Evolutionary conservation across 192 early-diverging fungal genomes (phyloP).

Genomic region (Coemansia sp.): DNA sequence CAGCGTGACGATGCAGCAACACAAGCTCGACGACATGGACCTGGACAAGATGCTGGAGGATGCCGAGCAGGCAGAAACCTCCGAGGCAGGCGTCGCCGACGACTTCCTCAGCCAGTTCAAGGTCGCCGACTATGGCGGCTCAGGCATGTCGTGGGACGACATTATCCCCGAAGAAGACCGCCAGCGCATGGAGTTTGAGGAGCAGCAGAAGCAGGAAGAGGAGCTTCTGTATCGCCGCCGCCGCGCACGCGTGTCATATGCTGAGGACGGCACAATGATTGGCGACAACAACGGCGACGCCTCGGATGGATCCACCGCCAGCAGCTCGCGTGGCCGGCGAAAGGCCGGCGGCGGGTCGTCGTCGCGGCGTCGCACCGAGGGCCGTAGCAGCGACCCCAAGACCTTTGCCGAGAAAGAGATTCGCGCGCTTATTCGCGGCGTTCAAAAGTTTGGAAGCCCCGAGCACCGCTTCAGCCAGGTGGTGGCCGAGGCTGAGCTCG

Average conservation of each 20-base stretch:
- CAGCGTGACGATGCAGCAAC: slow-evolving; percentile 56
- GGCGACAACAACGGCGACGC: slow-evolving; percentile 28
- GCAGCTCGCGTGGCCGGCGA: slow-evolving; percentile 29
- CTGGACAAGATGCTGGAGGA: slow-evolving; percentile 95
- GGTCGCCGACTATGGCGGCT: slow-evolving; percentile 80
- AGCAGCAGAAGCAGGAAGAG: slow-evolving; percentile 60
- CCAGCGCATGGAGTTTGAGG: slow-evolving; percentile 65
- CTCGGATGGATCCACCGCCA: slow-evolving; percentile 36
- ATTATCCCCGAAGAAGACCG: slow-evolving; percentile 91
- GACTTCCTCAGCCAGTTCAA: slow-evolving; percentile 96
- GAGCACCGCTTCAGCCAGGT: slow-evolving; percentile 80
- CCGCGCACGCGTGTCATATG: slow-evolving; percentile 62
- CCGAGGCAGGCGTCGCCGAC: slow-evolving; percentile 65
- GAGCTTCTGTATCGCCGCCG: slow-evolving; percentile 58
- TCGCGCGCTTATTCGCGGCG: slow-evolving; percentile 72
- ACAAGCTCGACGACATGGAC: slow-evolving; percentile 90
- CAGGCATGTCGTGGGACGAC: slow-evolving; percentile 86
- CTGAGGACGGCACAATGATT: slow-evolving; percentile 55
- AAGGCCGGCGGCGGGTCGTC: slow-evolving; percentile 17
- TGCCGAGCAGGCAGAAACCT: slow-evolving; percentile 88
- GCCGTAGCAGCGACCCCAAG: slow-evolving; percentile 39
- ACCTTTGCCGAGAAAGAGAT: slow-evolving; percentile 76
- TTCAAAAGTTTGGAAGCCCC: slow-evolving; percentile 83
- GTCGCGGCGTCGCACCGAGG: slow-evolving; percentile 27
- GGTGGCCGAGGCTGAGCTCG: slow-evolving; percentile 76